Percentiles rank a stretch among this genome's conserved stretches.
These are phyloP conservation scores for Xylariaceae sp. DNA, from an alignment of 2,329 filamentous ascomycete genomes.

Conservation along the genomic window DNA sequence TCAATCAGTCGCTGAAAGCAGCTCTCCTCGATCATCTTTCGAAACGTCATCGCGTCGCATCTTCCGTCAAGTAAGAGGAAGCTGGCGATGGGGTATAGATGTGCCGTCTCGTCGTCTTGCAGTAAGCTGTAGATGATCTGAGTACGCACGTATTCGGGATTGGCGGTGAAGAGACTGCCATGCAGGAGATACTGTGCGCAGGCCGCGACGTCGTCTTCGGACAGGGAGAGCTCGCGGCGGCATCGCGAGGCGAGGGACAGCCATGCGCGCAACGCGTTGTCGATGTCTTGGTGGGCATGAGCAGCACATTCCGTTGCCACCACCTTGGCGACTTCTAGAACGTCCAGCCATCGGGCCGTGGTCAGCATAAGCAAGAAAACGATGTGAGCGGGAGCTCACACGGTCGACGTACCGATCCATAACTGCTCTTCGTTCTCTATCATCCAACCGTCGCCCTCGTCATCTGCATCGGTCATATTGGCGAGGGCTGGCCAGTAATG, in stretches of 20 bases:
- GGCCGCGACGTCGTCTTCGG: conserved; percentile 71
- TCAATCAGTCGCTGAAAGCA: conserved; percentile 81
- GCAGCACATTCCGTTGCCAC: conserved; percentile 39
- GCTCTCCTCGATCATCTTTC: conserved; percentile 80
- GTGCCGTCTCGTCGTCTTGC: conserved; percentile 76
- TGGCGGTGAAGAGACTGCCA: conserved; percentile 65
- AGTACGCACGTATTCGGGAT: conserved; percentile 81
- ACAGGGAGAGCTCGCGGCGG: conserved; percentile 68
- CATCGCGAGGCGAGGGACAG: conserved; percentile 71
- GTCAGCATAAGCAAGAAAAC: conserved; percentile 1
- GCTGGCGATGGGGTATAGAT: conserved; percentile 76
- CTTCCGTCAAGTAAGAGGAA: conserved; percentile 85
- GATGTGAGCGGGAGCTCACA: conserved; percentile 12
- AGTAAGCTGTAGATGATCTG: conserved; percentile 90
- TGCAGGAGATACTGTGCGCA: conserved; percentile 76
- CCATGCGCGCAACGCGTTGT: conserved; percentile 81
- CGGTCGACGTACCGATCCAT: conserved; percentile 66
- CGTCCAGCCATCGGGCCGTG: conserved; percentile 2
- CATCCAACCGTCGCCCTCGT: conserved; percentile 48
- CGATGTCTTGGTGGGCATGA: conserved; percentile 56
- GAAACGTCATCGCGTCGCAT: conserved; percentile 69
- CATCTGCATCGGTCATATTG: conserved; percentile 60
- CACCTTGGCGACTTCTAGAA: conserved; percentile 43
- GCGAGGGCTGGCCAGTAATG: conserved; percentile 3
- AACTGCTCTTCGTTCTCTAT: conserved; percentile 80